phyloP scores from a whole-genome alignment of 257 asterid genomes.

The Ilex asprella region DNA sequence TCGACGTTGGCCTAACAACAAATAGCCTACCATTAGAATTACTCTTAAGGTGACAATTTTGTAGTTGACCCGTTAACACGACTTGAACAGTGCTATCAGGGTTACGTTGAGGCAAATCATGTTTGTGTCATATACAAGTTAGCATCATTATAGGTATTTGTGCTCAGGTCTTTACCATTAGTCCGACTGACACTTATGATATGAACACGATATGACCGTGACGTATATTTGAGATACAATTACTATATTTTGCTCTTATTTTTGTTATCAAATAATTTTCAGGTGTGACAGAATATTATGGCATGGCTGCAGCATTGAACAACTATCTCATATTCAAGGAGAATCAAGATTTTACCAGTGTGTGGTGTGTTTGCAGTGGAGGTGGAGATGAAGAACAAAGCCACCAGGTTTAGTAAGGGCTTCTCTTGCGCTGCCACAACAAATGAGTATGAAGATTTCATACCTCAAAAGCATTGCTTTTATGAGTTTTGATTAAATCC shows the following conservation, averaged over 20 bases:
- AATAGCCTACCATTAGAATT: too few relatives aligned
- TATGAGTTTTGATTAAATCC: slow-evolving; percentile 31
- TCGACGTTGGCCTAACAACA: too few relatives aligned
- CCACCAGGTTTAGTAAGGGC: slow-evolving; percentile 48
- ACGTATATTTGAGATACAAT: not conserved
- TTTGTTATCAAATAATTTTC: not conserved
- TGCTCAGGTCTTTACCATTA: too few relatives aligned
- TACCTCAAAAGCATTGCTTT: slow-evolving; percentile 50
- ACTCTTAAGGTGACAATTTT: too few relatives aligned
- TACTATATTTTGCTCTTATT: not conserved
- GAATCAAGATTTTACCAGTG: slow-evolving; percentile 83
- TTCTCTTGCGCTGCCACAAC: slow-evolving; percentile 49
- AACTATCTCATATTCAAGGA: slow-evolving; percentile 60
- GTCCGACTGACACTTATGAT: too few relatives aligned
- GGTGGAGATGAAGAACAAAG: slow-evolving; percentile 42
- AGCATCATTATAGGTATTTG: too few relatives aligned
- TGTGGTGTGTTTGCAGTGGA: slow-evolving; percentile 59
- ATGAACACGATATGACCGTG: too few relatives aligned
- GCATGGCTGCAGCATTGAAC: slow-evolving; percentile 65
- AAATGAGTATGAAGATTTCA: slow-evolving; percentile 38
- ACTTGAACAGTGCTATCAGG: too few relatives aligned
- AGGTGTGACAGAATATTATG: slow-evolving; percentile 93
- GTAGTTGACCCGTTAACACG: too few relatives aligned
- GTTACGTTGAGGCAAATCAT: too few relatives aligned
- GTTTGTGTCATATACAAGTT: too few relatives aligned